Base-by-base conservation (phyloP, 768 basidiomycete species). In the Phlegmacium glaucopus region DNA sequence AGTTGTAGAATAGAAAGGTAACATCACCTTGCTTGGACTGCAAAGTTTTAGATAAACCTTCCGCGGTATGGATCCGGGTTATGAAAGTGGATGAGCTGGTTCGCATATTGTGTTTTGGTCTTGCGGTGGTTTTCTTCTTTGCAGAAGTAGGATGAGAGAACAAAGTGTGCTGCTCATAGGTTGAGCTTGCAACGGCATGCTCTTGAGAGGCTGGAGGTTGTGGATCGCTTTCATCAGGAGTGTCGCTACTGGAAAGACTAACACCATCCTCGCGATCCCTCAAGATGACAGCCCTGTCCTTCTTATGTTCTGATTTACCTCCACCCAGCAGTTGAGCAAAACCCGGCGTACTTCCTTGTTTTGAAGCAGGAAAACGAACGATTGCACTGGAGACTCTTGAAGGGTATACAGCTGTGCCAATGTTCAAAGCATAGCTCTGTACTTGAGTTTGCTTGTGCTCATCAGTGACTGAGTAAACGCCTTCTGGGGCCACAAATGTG, bases 31-130 rank as follows among this genome's bases (percentile, higher is more conserved):
- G 83, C 63, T 87, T 90, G 12, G 83, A 76, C 48, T 85, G 79
- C 22, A 95, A 73, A 11, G 72, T 72, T 66, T 82, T 87, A 25
- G 74, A 76, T 47, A 91, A 68, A 38, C 87, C 89, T 61, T 96
- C 94, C 35, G 78, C 74, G 46, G 79, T 84, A 56, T 95, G 92
- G 40, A 93, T 72, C 26, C 94, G 80, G 2, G 90, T 87, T 53
- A 97, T 87, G 65, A 97, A 97, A 2, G 90, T 90, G 17, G 94
- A 95, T 5, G 87, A 91, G 1, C 92, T 93, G 0, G 91, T 91
- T 45, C 88, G 78, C 54, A 96, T 84, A 58, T 88, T 95, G 55
- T 91, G 90, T 63, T 90, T 94, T n/a, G 93, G 91, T 27, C 89
- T 75, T 8, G 85, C 69, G 17, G 67, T 61, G 7, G 69, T 61